Conservation (phyloP, 352 stramenopile genomes). For the Globisporangium acanthophoron region DNA sequence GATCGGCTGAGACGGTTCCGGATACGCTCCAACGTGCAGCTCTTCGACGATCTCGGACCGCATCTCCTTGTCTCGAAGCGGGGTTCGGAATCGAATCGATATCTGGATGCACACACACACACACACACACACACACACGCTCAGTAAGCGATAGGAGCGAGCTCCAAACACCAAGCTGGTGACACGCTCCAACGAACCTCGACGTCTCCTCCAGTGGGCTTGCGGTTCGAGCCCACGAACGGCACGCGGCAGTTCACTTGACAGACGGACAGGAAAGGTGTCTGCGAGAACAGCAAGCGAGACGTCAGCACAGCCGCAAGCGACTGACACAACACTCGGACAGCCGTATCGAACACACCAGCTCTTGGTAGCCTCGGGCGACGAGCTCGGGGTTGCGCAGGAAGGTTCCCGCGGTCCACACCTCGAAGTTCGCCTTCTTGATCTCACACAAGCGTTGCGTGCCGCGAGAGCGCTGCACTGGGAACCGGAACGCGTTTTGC, state of each 20-base stretch:
- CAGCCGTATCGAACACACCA: slow-evolving; percentile 32
- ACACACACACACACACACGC: not conserved
- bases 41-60: slow-evolving; percentile 34
- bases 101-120: slow-evolving; percentile 26
- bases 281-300: slow-evolving; percentile 13
- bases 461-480: slow-evolving; percentile 51
- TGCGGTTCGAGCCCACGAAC: slow-evolving; percentile 67
- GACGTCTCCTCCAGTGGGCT: slow-evolving; percentile 54
- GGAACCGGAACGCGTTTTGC: slow-evolving; percentile 35
- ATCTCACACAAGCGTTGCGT: slow-evolving; percentile 78
- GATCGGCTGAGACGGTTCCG: slow-evolving; percentile 13
- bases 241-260: slow-evolving; percentile 46
- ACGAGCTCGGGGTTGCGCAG: slow-evolving; percentile 66
- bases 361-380: slow-evolving; percentile 52
- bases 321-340: not conserved
- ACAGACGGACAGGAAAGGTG: slow-evolving; percentile 40
- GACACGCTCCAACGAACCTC: slow-evolving; percentile 27
- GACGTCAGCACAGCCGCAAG: not conserved
- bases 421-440: slow-evolving; percentile 74
- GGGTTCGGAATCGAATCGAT: slow-evolving; percentile 43
- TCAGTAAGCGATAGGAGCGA: not conserved
- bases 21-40: slow-evolving; percentile 54
- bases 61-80: slow-evolving; percentile 61
- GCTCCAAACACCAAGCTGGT: not conserved
- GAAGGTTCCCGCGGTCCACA: slow-evolving; percentile 57